Evolutionary conservation across 2,329 filamentous ascomycete species (phyloP).

Genomic region (Akanthomyces lecanii): DNA sequence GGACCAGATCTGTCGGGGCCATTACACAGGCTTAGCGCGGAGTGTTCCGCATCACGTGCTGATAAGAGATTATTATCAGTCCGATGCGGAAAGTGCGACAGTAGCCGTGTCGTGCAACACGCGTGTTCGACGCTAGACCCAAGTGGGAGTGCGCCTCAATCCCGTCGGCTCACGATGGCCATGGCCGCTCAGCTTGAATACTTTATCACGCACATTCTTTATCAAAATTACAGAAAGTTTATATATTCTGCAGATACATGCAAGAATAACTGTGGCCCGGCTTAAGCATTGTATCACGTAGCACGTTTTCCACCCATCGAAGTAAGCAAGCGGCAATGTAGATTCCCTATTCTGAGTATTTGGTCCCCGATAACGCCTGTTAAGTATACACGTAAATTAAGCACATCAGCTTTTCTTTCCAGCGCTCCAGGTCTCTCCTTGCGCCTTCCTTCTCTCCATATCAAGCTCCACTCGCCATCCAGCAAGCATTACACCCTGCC

Average conservation of each 20-base stretch:
- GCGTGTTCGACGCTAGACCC: not conserved
- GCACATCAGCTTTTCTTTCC: not conserved
- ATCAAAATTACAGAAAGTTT: not conserved
- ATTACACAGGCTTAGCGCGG: conserved; percentile 27
- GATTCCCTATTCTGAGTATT: not conserved
- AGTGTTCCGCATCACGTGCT: conserved; percentile 32
- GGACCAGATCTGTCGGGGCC: conserved; percentile 31
- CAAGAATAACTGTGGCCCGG: not conserved
- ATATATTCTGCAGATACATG: too few relatives aligned
- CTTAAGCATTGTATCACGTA: not conserved
- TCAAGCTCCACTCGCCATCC: not conserved
- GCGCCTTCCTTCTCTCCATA: not conserved
- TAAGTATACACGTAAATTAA: not conserved
- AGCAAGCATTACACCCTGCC: too few relatives aligned
- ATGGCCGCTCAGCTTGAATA: not conserved
- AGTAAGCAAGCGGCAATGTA: not conserved
- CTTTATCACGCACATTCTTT: not conserved
- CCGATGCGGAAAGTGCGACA: conserved; percentile 12
- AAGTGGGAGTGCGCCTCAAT: not conserved
- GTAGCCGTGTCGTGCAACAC: not conserved
- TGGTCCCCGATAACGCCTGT: not conserved
- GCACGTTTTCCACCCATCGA: too few relatives aligned
- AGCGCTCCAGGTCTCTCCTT: not conserved
- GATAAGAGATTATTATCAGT: conserved; percentile 25
- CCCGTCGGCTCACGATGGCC: not conserved